Conservation (phyloP, 2,329 filamentous ascomycete species). For the Calonectria fujianensis region DNA sequence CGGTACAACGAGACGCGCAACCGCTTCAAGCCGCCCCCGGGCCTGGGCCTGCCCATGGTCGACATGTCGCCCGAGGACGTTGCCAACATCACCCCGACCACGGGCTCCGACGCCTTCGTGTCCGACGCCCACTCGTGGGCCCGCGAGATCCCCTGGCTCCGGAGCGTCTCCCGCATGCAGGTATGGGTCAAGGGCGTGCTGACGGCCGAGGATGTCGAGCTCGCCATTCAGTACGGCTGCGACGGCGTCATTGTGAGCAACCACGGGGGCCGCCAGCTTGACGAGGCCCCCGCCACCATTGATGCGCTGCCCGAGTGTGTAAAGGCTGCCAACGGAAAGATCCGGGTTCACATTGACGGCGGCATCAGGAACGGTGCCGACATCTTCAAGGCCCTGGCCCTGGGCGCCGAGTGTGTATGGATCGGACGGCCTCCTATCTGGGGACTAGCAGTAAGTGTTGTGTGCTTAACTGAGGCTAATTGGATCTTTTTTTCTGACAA, state of each 20-base stretch:
- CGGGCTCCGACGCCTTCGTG: slow-evolving; percentile 4
- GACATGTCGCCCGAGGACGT: background rate
- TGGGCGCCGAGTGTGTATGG: slow-evolving; percentile 12
- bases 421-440: background rate
- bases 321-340: background rate
- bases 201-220: slow-evolving; percentile 17
- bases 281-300: background rate
- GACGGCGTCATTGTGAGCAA: slow-evolving; percentile 12
- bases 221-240: slow-evolving; percentile 2
- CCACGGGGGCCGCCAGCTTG: slow-evolving; percentile 8
- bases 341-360: background rate
- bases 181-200: slow-evolving; percentile 11
- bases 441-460: background rate
- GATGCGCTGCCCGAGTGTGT: background rate
- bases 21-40: background rate
- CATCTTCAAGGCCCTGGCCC: slow-evolving; percentile 1
- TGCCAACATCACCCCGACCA: background rate
- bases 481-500: background rate
- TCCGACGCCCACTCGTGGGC: slow-evolving; percentile 7
- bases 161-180: background rate
- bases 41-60: background rate
- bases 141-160: slow-evolving; percentile 4
- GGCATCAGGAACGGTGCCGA: background rate
- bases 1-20: background rate
- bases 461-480: background rate